Percentiles rank a stretch among this genome's conserved stretches.
These are phyloP conservation scores for Discostella stelligera DNA, from an alignment of 352 stramenopile species.

Conservation along the genomic window DNA sequence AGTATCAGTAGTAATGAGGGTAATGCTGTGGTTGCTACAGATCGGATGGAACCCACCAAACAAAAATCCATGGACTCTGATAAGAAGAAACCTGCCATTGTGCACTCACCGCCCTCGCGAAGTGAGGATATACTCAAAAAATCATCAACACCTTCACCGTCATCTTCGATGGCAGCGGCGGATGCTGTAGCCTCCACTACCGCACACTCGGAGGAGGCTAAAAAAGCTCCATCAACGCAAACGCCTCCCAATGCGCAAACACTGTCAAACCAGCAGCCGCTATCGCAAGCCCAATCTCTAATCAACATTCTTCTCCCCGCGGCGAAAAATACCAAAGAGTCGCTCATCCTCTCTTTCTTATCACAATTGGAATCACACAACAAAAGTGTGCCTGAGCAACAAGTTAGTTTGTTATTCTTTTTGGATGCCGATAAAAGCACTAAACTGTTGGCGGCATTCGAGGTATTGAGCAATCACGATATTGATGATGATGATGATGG, in stretches of 20 bases:
- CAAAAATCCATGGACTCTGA: conserved; percentile 4
- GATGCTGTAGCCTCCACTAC: neutral
- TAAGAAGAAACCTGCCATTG: conserved; percentile 20
- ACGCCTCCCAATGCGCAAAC: neutral
- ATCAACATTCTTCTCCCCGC: conserved; percentile 24
- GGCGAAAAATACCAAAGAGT: conserved; percentile 49
- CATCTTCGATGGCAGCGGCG: neutral
- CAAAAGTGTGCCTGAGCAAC: conserved; percentile 32
- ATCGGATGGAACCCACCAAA: neutral
- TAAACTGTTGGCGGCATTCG: conserved; percentile 70
- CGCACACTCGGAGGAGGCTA: neutral
- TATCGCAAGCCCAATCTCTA: neutral
- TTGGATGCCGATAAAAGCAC: conserved; percentile 62
- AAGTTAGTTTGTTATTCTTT: conserved; percentile 65
- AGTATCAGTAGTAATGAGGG: neutral
- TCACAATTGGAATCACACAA: conserved; percentile 46
- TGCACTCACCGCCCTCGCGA: conserved; percentile 19
- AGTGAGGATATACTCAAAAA: conserved; percentile 1
- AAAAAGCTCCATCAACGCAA: neutral
- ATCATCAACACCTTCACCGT: neutral
- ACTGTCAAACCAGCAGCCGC: neutral
- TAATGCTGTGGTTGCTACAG: neutral
- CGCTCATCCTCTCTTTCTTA: conserved; percentile 56
- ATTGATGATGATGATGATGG: neutral
- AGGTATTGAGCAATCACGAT: conserved; percentile 27